Base-by-base conservation (phyloP, 768 basidiomycete species). In the Termitomyces sp. region DNA sequence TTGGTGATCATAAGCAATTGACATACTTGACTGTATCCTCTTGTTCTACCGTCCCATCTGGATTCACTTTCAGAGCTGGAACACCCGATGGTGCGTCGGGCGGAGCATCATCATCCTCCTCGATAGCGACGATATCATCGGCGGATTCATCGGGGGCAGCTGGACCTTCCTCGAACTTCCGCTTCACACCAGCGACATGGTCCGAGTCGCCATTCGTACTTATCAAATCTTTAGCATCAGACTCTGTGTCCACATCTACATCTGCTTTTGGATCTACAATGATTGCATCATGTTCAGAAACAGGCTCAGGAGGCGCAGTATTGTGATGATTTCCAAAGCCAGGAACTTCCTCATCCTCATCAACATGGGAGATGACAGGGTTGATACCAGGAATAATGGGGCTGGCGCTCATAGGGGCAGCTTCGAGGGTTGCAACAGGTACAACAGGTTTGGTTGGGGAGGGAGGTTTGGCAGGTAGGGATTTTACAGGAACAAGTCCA, bases 11-110 rank as follows among this genome's bases (percentile, higher is more conserved):
- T 47, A 20, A 66, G 32, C 20, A 18, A 46, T 57, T 54, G 20
- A 77, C 89, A 64, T 72, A 95, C 95, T 88, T 88, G 66, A 99
- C 93, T 40, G 85, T 88, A 68, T 99, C 97, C 63, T 87, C 87
- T 72, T 98, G 95, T 56, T 95, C 91, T 32, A 98, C 95, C 0
- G 93, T 92, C 26, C 95, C 96, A 69, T 98, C 94, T 8, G 91
- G 64, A 67, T 91, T 93, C 55, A 96, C 89, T 70, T 91, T 91
- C 63, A 91, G 72, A 48, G 86, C 79, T 48, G 81, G 73, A 50
- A 85, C 8, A 28, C 20, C 79, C 47, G 81, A 66, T 43, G 81
- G 72, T 35, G 77, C 70, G 35, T 69, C 67, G 38, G 71, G 57
- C 48, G 71, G 67, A 50, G 76, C 78, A 55, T 80, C 81, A 16